Conservation (phyloP, 805 yeast genomes). For the Saccharomyces mikatae region DNA sequence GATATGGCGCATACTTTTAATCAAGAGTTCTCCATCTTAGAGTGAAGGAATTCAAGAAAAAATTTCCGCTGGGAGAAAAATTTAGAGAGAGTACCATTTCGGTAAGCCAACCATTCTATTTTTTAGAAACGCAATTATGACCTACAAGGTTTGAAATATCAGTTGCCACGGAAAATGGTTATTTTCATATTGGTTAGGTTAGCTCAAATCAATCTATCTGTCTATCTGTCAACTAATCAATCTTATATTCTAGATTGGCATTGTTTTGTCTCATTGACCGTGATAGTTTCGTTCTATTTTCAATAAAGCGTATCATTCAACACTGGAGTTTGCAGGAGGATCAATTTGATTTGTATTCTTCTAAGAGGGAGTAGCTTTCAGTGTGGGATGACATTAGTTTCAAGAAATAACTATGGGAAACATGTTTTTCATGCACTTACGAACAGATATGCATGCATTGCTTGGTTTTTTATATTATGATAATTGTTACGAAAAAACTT, state of each 20-base stretch:
- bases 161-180: background rate
- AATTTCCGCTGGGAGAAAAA: background rate
- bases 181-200: background rate
- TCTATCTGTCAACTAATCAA: background rate
- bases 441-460: background rate
- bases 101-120: background rate
- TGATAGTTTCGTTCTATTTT: background rate
- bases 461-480: background rate
- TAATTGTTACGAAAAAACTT: background rate
- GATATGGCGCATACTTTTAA: background rate
- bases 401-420: background rate
- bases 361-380: slow-evolving; percentile 6
- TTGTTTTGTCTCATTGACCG: background rate
- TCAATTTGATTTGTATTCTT: slow-evolving; percentile 29
- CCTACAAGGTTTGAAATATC: background rate
- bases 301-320: background rate
- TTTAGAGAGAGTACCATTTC: background rate
- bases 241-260: background rate
- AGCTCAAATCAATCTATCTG: background rate
- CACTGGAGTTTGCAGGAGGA: slow-evolving; percentile 11
- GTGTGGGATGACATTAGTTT: background rate
- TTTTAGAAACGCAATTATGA: background rate
- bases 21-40: background rate
- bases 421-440: background rate
- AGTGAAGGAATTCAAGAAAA: background rate